These are phyloP conservation scores for Prunella vulgaris DNA, from an alignment of 257 asterid genomes.

Conservation along the genomic window DNA sequence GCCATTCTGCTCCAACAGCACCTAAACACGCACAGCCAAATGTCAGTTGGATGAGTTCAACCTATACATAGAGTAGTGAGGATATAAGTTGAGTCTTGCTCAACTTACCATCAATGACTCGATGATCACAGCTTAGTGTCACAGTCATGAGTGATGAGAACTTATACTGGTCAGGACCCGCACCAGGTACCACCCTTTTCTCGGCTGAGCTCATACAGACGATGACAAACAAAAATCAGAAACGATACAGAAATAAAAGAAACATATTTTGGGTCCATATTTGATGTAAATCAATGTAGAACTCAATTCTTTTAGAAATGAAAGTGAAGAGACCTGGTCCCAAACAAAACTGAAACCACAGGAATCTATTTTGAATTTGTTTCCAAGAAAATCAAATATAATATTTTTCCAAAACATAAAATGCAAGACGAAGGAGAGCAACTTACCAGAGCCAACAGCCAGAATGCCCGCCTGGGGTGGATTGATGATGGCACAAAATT, in stretches of 20 bases:
- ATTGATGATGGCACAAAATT: constrained; percentile 92
- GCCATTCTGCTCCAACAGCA: constrained; percentile 98
- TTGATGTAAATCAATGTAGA: neutral
- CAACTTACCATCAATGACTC: constrained; percentile 89
- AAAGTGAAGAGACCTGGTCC: neutral
- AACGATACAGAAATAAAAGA: neutral
- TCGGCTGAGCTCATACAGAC: constrained; percentile 61
- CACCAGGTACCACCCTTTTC: constrained; percentile 76
- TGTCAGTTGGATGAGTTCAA: constrained; percentile 11
- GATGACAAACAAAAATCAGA: constrained; percentile 7
- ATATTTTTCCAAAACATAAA: neutral
- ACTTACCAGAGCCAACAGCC: constrained; percentile 89
- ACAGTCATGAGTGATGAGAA: constrained; percentile 68
- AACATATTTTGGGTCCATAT: neutral
- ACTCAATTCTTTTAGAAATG: neutral
- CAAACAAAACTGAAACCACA: neutral
- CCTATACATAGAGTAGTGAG: neutral
- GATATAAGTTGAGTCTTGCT: neutral
- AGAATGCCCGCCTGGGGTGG: constrained; percentile 97
- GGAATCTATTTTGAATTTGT: neutral
- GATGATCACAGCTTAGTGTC: constrained; percentile 95
- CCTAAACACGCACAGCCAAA: constrained; percentile 46
- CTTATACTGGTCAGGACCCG: constrained; percentile 61
- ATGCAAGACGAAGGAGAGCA: neutral
- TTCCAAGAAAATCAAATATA: neutral